phyloP scores from a whole-genome alignment of 2,329 filamentous ascomycete genomes.

The Pseudogymnoascus sp. region DNA sequence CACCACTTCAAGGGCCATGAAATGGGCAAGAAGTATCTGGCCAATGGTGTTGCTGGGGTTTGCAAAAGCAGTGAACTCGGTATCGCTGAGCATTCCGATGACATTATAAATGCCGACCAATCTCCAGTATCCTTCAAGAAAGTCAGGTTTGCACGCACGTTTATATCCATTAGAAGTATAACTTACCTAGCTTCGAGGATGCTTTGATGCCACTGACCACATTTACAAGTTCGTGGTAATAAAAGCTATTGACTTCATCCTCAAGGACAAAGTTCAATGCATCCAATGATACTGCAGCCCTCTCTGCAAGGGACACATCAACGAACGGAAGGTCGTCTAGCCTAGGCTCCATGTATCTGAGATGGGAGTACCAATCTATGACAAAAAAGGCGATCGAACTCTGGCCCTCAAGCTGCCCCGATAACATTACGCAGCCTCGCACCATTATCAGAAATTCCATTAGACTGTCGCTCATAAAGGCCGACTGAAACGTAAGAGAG shows the following conservation, averaged over 20 bases:
- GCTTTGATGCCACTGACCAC: slow-evolving; percentile 31
- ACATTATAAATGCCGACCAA: slow-evolving; percentile 34
- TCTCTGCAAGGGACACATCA: slow-evolving; percentile 36
- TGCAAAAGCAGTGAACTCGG: slow-evolving; percentile 36
- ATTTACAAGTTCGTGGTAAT: slow-evolving; percentile 36
- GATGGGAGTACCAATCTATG: slow-evolving; percentile 34
- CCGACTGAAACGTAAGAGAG: slow-evolving; percentile 50
- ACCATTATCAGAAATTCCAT: slow-evolving; percentile 54
- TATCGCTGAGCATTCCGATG: slow-evolving; percentile 32
- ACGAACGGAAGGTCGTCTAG: slow-evolving; percentile 41
- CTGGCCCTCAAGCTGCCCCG: slow-evolving; percentile 43
- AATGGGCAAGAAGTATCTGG: slow-evolving; percentile 38
- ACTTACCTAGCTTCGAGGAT: slow-evolving; percentile 20
- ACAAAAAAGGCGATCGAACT: slow-evolving; percentile 43
- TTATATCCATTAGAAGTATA: neutral
- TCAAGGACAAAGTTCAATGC: slow-evolving; percentile 36
- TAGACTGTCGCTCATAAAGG: slow-evolving; percentile 48
- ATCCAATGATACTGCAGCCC: slow-evolving; percentile 37
- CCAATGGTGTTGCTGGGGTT: slow-evolving; percentile 33
- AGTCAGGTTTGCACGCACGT: slow-evolving; percentile 11
- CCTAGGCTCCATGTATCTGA: slow-evolving; percentile 35
- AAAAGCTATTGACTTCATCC: slow-evolving; percentile 37
- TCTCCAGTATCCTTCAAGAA: slow-evolving; percentile 30
- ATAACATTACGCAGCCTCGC: slow-evolving; percentile 47
- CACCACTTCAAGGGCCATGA: slow-evolving; percentile 37